Evolutionary conservation across 495 filamentous ascomycete genomes (phyloP), one percentile per base, ranked within the genome.

Genomic region (Parachaetomium inaequale): DNA sequence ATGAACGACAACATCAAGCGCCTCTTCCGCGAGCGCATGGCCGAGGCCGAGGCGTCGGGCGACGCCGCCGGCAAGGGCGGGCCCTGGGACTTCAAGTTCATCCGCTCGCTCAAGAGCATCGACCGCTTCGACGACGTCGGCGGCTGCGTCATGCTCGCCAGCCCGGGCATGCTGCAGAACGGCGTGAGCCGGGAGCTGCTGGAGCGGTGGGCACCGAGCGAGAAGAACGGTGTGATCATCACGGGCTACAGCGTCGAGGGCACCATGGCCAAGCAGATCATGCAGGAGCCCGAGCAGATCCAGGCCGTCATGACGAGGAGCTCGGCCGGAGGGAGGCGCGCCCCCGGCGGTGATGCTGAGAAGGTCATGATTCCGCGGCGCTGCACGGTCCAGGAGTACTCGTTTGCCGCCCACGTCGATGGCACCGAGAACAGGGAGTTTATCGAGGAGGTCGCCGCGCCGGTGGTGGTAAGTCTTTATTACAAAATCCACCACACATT

Each of bases 1-100:
- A 98, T 98, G 94, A 98, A 98, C 71, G 93, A 96, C 72, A 97
- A 96, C 67, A 98, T 98, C 76, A 96, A 96, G 70, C 83, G 89
- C 3, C 81, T 94, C 8, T 96, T 95, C 76, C 81, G 89, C 21
- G 88, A 93, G 69, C 84, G 90, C 29, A 90, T 92, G 86, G 89
- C 88, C 5, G 91, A 96, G 74, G 90, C 90, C 42, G 92, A 94
- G 74, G 85, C 85, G 3, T 82, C 84, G 23, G 85, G 85, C 14
- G 87, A 89, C 57, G 78, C 78, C 4, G 88, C 87, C 43, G 88
- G 86, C 25, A 84, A 86, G 62, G 88, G 87, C 23, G 94, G 95
- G 12, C 94, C 94, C 0, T 98, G 94, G 94, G 95, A 98, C 68
- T 96, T 98, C 75, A 87, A 86, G 56, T 96, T 87, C 69, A 89